These are phyloP conservation scores for Dacryopinax spathularia DNA, from an alignment of 768 basidiomycete genomes.

Conservation along the genomic window DNA sequence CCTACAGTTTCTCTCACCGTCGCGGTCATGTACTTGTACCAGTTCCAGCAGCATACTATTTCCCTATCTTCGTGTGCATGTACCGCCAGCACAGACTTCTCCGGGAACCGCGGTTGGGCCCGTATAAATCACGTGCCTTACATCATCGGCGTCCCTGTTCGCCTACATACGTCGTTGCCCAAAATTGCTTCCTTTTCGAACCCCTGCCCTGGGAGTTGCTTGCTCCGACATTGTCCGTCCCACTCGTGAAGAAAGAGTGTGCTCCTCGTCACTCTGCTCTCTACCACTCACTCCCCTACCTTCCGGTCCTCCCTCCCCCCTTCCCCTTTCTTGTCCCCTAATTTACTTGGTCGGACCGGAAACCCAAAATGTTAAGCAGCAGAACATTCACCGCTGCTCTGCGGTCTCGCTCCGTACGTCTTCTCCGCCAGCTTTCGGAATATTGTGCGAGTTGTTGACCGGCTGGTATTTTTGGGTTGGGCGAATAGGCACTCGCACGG, in stretches of 20 bases:
- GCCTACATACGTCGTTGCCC: not conserved
- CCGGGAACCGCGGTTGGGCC: no score
- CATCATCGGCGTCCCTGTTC: not conserved
- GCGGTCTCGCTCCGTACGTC: not conserved
- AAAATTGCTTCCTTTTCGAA: constrained; percentile 5
- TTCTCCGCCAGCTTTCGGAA: not conserved
- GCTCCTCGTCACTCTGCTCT: constrained; percentile 3
- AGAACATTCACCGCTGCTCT: not conserved
- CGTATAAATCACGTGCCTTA: not conserved
- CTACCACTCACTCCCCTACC: not conserved
- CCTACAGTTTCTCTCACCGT: not conserved
- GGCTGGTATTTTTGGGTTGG: constrained; percentile 11
- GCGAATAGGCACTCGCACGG: constrained; percentile 7
- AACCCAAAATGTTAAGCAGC: not conserved
- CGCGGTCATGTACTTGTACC: not conserved
- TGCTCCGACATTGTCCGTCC: constrained; percentile 5
- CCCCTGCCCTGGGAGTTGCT: not conserved
- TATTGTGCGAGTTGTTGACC: not conserved
- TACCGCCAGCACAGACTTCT: not conserved
- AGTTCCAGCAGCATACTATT: not conserved
- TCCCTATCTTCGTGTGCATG: not conserved
- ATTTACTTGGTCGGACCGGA: not conserved
- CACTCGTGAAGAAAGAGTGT: no score
- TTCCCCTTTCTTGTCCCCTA: not conserved
- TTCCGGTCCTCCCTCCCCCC: not conserved